phyloP scores from a whole-genome alignment of 208 protist species.

The Trypanosomatidae sp. region DNA sequence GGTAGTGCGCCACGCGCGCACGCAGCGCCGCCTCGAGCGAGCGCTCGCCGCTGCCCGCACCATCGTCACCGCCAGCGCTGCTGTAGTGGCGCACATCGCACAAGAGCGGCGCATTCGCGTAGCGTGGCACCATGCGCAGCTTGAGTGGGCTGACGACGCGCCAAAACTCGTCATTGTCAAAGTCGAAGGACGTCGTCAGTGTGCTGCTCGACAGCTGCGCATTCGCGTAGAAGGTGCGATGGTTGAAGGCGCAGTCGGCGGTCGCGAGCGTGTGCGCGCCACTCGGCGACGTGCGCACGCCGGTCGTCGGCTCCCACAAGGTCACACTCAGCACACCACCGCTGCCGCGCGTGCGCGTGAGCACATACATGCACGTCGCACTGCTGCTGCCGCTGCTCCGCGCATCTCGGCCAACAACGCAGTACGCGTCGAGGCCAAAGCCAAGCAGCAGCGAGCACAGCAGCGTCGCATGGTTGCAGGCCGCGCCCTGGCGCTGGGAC shows the following conservation, averaged over 20 bases:
- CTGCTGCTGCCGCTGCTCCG: constrained; percentile 13
- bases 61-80: no score
- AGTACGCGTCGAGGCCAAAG: constrained; percentile 86
- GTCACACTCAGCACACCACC: constrained; percentile 23
- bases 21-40: constrained; percentile 40
- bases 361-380: constrained; percentile 49
- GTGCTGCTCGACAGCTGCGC: constrained; percentile 50
- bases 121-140: constrained; percentile 69
- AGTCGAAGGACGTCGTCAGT: constrained; percentile 51
- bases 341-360: constrained; percentile 14
- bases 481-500: constrained; percentile 64
- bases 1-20: constrained; percentile 24
- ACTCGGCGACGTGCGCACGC: constrained; percentile 23
- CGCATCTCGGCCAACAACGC: constrained; percentile 36
- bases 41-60: constrained; percentile 12
- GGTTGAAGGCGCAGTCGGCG: constrained; percentile 80
- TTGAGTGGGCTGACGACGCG: constrained; percentile 85
- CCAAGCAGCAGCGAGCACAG: constrained; percentile 86
- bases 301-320: constrained; percentile 75
- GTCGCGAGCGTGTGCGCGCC: constrained; percentile 39
- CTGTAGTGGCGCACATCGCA: background rate
- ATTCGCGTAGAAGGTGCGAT: constrained; percentile 82
- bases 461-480: constrained; percentile 77
- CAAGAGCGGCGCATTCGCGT: constrained; percentile 19
- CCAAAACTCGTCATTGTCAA: constrained; percentile 85